Evolutionary conservation across 805 yeast genomes (phyloP).

Genomic region (Debaryomyces maramus): DNA sequence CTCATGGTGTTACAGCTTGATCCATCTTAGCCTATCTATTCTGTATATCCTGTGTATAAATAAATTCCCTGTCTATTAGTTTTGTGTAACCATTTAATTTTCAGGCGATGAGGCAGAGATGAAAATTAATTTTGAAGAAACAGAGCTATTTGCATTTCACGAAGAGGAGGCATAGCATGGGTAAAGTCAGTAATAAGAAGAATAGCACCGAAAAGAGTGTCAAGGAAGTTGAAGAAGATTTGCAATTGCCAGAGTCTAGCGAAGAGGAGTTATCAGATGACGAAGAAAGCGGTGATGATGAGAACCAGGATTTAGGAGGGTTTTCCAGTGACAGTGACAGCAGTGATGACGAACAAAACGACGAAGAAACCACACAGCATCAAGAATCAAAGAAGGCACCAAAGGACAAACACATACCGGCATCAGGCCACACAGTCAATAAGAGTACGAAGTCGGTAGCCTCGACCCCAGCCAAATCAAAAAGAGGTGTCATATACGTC

Average conservation of each 20-base stretch:
- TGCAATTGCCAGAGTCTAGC: constrained; percentile 13
- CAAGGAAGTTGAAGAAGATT: constrained; percentile 21
- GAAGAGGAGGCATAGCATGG: constrained; percentile 4
- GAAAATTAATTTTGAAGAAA: neutral
- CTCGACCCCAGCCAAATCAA: constrained; percentile 12
- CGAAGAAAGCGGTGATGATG: constrained; percentile 18
- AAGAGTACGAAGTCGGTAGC: constrained; percentile 16
- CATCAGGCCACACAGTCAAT: constrained; percentile 22
- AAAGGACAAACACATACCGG: constrained; percentile 3
- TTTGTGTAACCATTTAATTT: constrained; percentile 2
- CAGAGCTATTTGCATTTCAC: neutral
- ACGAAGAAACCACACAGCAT: constrained; percentile 8
- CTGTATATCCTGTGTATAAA: neutral
- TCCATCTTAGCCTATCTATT: too few species aligned
- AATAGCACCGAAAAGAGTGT: constrained; percentile 13
- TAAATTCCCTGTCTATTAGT: neutral
- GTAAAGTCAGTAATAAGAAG: constrained; percentile 7
- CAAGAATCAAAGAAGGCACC: constrained; percentile 4
- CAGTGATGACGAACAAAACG: constrained; percentile 26
- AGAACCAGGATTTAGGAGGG: constrained; percentile 22
- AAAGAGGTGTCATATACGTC: constrained; percentile 74
- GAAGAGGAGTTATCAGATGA: constrained; percentile 27
- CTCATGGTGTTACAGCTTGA: too few species aligned
- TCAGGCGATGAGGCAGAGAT: constrained; percentile 12
- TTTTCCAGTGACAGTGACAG: constrained; percentile 15